Conservation (phyloP, 768 basidiomycete genomes). For the Leucogyrophana mollusca region DNA sequence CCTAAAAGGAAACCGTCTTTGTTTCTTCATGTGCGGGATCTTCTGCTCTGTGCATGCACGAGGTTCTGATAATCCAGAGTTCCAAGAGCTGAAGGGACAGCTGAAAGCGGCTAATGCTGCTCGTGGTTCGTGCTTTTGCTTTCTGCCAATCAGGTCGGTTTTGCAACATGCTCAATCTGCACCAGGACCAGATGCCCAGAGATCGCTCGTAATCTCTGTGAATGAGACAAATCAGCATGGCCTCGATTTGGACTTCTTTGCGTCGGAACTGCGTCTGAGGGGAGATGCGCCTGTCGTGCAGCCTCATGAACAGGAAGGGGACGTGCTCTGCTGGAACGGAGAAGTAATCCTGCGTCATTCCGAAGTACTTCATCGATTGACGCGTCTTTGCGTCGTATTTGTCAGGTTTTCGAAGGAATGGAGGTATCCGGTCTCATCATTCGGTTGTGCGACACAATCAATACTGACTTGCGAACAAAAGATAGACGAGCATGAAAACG, state of each 20-base stretch:
- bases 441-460: not conserved
- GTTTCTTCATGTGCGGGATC: slow-evolving; percentile 66
- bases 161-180: slow-evolving; percentile 4
- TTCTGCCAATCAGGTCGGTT: not conserved
- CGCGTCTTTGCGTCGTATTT: not conserved
- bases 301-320: slow-evolving; percentile 59
- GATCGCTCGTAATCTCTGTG: slow-evolving; percentile 21
- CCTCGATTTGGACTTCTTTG: slow-evolving; percentile 55
- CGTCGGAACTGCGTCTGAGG: slow-evolving; percentile 74
- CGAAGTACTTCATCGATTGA: not conserved
- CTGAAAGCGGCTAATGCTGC: slow-evolving; percentile 51
- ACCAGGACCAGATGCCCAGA: slow-evolving; percentile 68
- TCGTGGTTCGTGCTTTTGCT: slow-evolving; percentile 46
- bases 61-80: slow-evolving; percentile 15
- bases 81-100: slow-evolving; percentile 23
- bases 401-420: slow-evolving; percentile 76
- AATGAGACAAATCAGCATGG: not conserved
- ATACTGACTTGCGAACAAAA: slow-evolving; percentile 34
- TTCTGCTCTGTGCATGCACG: slow-evolving; percentile 42
- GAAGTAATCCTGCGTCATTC: slow-evolving; percentile 48
- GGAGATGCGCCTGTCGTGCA: slow-evolving; percentile 59
- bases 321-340: slow-evolving; percentile 84
- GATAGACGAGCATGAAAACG: slow-evolving; percentile 66
- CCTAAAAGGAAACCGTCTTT: not conserved
- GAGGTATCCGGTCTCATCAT: slow-evolving; percentile 42